Evolutionary conservation across 345 rosid species (phyloP), one percentile per base, ranked within the genome.

Genomic region (Eutrema heterophyllum): DNA sequence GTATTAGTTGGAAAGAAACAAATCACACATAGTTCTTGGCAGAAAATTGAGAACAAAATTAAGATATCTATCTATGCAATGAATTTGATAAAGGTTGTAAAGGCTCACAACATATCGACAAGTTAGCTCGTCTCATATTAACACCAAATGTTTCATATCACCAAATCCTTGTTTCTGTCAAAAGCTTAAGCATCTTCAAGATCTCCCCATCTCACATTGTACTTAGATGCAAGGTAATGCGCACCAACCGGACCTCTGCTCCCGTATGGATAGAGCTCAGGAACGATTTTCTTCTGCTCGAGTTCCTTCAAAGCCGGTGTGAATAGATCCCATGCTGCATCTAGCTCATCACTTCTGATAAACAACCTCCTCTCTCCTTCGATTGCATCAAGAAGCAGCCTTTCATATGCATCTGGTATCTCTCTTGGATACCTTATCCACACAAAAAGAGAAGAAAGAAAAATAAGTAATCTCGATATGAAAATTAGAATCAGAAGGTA

Each of bases 181-280:
- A 41, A 67, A 59, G 68, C 70, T 58, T 86, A 84, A 4, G 83
- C 88, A 2, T 81, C 79, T 27, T 82, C 73, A 40, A 92, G 84
- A 82, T 90, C 96, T 79, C 96, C 98, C 98, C 98, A 92, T 52
- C 96, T 83, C 57, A 90, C 91, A 70, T 88, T 88, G 79, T 92
- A 85, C 76, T 92, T 88, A 11, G 96, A 95, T 13, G 98, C 96
- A 65, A 92, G 98, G 79, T 92, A 92, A 81, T 92, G 92, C 4
- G 89, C 91, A 53, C 96, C 92, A 12, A 90, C 92, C 0, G 94
- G 98, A 53, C 96, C 96, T 81, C 96, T 81, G 82, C 98, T 92
- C 3, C 98, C 98, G 30, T 87, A 83, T 6, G 96, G 98, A 67
- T 92, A 89, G 32, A 92, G 87, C 81, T 92, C 98, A 2, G 94